Conservation (phyloP, 805 yeast species). For the Zygotorulaspora florentina region DNA sequence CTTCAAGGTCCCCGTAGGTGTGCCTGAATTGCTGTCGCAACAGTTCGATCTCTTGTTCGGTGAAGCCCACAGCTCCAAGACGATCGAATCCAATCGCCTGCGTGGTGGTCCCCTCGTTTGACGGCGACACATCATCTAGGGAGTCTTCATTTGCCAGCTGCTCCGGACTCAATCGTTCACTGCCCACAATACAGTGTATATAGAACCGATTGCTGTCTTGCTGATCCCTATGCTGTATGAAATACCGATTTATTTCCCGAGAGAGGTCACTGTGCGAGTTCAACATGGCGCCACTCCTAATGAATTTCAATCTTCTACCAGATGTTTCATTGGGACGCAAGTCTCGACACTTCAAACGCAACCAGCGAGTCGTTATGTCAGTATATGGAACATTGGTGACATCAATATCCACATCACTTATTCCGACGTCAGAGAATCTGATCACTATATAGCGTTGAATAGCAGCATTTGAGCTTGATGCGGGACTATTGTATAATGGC, state of each 20-base stretch:
- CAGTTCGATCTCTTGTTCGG: slow-evolving; percentile 68
- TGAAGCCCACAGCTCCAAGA: slow-evolving; percentile 75
- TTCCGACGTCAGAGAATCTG: slow-evolving; percentile 29
- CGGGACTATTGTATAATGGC: slow-evolving; percentile 11
- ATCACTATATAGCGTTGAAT: slow-evolving; percentile 18
- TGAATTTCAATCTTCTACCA: slow-evolving; percentile 25
- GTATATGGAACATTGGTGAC: slow-evolving; percentile 23
- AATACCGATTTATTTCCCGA: slow-evolving; percentile 16
- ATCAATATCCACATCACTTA: slow-evolving; percentile 28
- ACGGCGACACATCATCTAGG: slow-evolving; percentile 40
- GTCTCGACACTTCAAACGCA: slow-evolving; percentile 30
- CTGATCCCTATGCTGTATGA: slow-evolving; percentile 8
- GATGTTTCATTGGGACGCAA: slow-evolving; percentile 17
- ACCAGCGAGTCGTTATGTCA: slow-evolving; percentile 26
- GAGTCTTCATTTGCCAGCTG: slow-evolving; percentile 59
- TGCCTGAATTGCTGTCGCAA: slow-evolving; percentile 70
- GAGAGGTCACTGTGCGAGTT: slow-evolving; percentile 20
- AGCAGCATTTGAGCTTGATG: neutral
- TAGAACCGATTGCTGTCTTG: slow-evolving; percentile 41
- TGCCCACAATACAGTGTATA: slow-evolving; percentile 79
- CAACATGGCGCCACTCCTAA: slow-evolving; percentile 29
- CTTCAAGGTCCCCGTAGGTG: slow-evolving; percentile 51
- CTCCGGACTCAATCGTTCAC: slow-evolving; percentile 33
- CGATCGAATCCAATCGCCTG: slow-evolving; percentile 84
- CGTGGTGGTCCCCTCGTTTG: slow-evolving; percentile 30